Evolutionary conservation across 2,329 filamentous ascomycete genomes (phyloP), one percentile per base, ranked within the genome.

Genomic region (Dactylella cylindrospora): DNA sequence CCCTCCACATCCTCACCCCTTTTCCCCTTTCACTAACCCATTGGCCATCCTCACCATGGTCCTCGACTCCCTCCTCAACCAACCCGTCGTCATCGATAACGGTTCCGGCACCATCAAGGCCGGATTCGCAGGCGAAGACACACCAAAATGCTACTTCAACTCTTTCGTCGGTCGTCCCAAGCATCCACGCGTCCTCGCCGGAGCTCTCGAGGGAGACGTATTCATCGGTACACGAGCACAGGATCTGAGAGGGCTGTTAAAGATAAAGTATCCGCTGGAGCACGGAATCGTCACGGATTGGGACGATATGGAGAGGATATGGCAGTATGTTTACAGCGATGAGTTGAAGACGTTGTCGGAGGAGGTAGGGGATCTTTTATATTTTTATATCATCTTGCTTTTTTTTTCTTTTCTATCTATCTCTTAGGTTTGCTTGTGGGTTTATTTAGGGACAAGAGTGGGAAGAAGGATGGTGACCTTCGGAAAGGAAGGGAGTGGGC

Each of bases 301-400:
- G 93, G 93, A 97, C 72, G 93, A 98, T 72, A 98, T 98, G 93
- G 93, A 98, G 78, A 84, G 89, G 76, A 98, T 98, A 75, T 98
- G 93, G 93, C 88, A 94, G 70, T 93, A 95, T 71, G 90, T 98
- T 47, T 98, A 97, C 73, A 88, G 88, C 55, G 91, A 96, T 71
- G 93, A 94, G 66, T 74, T 98, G 70, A 97, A 96, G 78, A 95
- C 91, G 43, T 79, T 96, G 72, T 96, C 90, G 74, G 93, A 98
- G 80, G 93, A 98, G 80, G 87, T 90, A 74, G 73, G 76, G 57
- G 40, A 62, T 62, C 57, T 43, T 62, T 54, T 54, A 54, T n/a
- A n/a, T n/a, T n/a, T n/a, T n/a, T n/a, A n/a, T n/a, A n/a, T n/a
- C n/a, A n/a, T n/a, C n/a, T n/a, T n/a, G n/a, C n/a, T n/a, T n/a